Conservation (phyloP, 2,329 filamentous ascomycete genomes). For the Aureobasidium sp. region DNA sequence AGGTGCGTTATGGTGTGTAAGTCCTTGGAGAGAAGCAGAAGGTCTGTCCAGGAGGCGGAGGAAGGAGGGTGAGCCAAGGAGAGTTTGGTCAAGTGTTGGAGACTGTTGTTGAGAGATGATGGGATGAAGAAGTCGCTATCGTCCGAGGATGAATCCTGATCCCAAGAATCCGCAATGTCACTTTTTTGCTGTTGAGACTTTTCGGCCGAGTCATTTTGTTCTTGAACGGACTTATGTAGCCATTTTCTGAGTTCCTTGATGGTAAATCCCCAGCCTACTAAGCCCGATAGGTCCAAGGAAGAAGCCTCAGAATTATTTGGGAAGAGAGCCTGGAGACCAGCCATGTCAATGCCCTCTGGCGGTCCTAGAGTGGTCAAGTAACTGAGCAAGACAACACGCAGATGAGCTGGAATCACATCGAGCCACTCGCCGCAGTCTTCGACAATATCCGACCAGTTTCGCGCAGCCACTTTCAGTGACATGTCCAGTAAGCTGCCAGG, state of each 20-base stretch:
- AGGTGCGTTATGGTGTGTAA: conserved; percentile 54
- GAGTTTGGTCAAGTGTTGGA: conserved; percentile 50
- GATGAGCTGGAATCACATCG: conserved; percentile 42
- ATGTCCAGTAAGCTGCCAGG: conserved; percentile 44
- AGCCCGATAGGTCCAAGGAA: conserved; percentile 47
- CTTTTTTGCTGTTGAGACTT: background rate
- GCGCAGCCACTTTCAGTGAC: conserved; percentile 47
- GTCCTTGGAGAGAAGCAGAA: conserved; percentile 47
- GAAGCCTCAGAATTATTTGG: conserved; percentile 40
- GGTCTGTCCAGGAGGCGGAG: conserved; percentile 47
- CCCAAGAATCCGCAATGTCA: conserved; percentile 39
- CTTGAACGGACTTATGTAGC: conserved; percentile 26
- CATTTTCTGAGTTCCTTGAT: conserved; percentile 43
- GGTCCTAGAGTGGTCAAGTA: conserved; percentile 49
- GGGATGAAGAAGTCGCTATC: conserved; percentile 19
- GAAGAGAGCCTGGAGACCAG: conserved; percentile 47
- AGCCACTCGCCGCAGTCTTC: conserved; percentile 52
- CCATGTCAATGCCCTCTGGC: conserved; percentile 32
- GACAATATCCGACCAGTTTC: conserved; percentile 50
- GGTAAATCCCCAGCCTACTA: conserved; percentile 42
- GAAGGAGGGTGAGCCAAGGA: conserved; percentile 49
- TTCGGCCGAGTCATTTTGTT: background rate
- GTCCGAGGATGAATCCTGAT: conserved; percentile 31
- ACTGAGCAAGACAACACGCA: conserved; percentile 49
- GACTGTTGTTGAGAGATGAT: conserved; percentile 29